Percentiles rank a stretch among this genome's conserved stretches.
Conservation (phyloP, 495 filamentous ascomycete species). For the Aspergillus nidulans region DNA sequence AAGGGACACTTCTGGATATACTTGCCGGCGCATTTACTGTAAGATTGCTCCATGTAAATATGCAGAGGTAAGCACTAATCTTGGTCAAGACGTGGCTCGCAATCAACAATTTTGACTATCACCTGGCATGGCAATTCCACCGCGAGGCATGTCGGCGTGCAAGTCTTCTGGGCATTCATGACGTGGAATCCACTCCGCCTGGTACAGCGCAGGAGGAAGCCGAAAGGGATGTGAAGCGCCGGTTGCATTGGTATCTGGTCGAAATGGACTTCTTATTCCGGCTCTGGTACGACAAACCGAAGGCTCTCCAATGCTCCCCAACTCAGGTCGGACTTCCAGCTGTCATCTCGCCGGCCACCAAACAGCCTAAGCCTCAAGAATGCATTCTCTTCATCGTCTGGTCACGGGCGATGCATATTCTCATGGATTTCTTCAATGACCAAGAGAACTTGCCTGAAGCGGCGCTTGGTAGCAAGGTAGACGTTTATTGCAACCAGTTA, state of each 20-base stretch:
- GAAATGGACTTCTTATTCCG: neutral
- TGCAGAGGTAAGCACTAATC: neutral
- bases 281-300: slow-evolving; percentile 6
- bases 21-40: slow-evolving; percentile 4
- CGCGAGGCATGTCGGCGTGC: slow-evolving; percentile 7
- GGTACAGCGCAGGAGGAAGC: neutral
- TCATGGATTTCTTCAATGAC: neutral
- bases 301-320: neutral
- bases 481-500: neutral
- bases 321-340: neutral
- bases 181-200: neutral
- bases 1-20: slow-evolving; percentile 1
- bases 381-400: neutral
- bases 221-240: neutral
- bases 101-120: slow-evolving; percentile 13
- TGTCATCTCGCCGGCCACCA: neutral
- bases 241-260: slow-evolving; percentile 2
- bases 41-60: neutral
- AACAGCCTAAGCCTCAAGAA: neutral
- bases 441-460: neutral
- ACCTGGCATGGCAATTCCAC: slow-evolving; percentile 9
- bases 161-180: slow-evolving; percentile 1
- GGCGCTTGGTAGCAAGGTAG: neutral
- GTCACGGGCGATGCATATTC: neutral
- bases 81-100: slow-evolving; percentile 1